Evolutionary conservation across 2,329 filamentous ascomycete genomes (phyloP).

Genomic region (Penicillium sp.): DNA sequence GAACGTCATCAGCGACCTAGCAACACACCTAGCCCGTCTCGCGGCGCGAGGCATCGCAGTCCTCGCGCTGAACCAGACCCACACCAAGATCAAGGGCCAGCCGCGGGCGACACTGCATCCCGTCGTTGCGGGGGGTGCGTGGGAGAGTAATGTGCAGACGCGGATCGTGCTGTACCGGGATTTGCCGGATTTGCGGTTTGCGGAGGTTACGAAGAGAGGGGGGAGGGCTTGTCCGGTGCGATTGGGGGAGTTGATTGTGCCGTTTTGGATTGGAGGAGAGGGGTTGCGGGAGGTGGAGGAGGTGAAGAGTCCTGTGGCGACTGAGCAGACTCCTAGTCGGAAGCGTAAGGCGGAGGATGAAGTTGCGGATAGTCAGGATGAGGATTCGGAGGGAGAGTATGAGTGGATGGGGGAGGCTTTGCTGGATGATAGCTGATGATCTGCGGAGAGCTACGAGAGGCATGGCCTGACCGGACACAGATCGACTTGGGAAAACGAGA

Average conservation of each 20-base stretch:
- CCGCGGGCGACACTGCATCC: constrained; percentile 69
- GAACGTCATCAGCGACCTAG: constrained; percentile 68
- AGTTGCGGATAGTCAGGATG: constrained; percentile 49
- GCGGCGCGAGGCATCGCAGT: constrained; percentile 74
- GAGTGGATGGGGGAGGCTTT: constrained; percentile 30
- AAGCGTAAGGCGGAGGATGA: constrained; percentile 48
- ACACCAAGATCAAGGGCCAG: constrained; percentile 74
- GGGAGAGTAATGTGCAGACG: constrained; percentile 76
- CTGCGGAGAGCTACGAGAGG: neutral
- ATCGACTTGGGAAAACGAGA: neutral
- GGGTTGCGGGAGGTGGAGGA: constrained; percentile 8
- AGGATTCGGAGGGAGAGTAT: constrained; percentile 38
- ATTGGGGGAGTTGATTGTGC: constrained; percentile 35
- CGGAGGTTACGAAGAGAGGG: constrained; percentile 66
- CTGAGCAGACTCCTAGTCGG: constrained; percentile 21
- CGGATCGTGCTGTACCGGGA: constrained; percentile 79
- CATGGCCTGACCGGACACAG: neutral
- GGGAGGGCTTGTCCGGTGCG: constrained; percentile 48
- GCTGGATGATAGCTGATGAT: neutral
- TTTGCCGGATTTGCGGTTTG: constrained; percentile 61
- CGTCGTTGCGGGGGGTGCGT: constrained; percentile 72
- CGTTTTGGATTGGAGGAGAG: constrained; percentile 42
- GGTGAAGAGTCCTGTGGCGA: neutral
- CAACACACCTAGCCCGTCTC: constrained; percentile 65
- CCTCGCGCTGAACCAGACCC: constrained; percentile 75